Evolutionary conservation across 371 early-diverging fungal genomes (phyloP), one percentile per base, ranked within the genome.

Genomic region (Quaeritorhiza haematococci): DNA sequence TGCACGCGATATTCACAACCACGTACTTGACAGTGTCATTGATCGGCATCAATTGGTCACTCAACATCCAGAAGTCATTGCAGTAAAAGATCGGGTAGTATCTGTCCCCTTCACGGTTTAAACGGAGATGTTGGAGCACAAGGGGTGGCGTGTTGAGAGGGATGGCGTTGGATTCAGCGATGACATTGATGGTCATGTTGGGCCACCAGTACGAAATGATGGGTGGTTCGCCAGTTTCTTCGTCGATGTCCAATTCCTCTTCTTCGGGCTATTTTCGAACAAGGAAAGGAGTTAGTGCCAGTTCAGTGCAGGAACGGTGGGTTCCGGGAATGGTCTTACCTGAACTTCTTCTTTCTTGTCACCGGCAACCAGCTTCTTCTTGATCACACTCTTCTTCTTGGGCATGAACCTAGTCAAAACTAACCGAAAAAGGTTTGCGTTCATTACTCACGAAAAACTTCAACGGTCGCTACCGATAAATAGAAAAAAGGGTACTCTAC

Each of bases 1-100:
- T 32, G 48, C 17, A 8, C 15, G 24, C 19, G 6, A 38, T 44
- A 29, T 10, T 44, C 5, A 28, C 55, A 23, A 19, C 7, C 21
- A 27, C 47, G 23, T 38, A 53, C 57, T 64, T 75, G 51, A 87
- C 79, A 7, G 93, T 86, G 24, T 81, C 75, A 61, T 93, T 93
- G 62, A 93, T 82, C 1, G 77, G 79, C 35, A 68, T 71, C 17
- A 86, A 68, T 29, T 91, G 82, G 10, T 88, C 86, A n/a, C 69
- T 68, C 27, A 93, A 68, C 32, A 84, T 61, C 96, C 96, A 95
- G 55, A 95, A 95, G 50, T 92, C 90, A 60, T 95, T 92, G 33
- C 81, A 79, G 53, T 76, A 87, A 35, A 91, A 56, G 27, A 86
- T 74, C 2, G 94, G 94, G n/a, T 76, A 72, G 68, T 83, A 91